Evolutionary conservation across 2,329 filamentous ascomycete species (phyloP).

Genomic region (Claviceps citrina): DNA sequence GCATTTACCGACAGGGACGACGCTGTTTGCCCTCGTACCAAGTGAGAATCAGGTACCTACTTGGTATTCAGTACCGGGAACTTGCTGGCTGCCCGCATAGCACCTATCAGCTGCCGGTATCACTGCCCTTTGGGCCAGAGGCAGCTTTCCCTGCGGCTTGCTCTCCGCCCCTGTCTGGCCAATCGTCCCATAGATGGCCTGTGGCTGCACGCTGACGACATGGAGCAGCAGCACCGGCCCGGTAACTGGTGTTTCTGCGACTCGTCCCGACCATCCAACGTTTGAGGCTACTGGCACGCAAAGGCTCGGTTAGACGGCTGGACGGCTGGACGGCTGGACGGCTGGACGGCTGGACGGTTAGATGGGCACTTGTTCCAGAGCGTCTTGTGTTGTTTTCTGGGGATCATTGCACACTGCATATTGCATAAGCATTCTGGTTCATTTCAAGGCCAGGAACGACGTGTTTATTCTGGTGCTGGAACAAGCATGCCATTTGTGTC

Average conservation of each 20-base stretch:
- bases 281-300: neutral
- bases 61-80: too few species aligned
- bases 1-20: too few species aligned
- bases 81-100: too few species aligned
- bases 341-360: too few species aligned
- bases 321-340: neutral
- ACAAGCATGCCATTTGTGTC: too few species aligned
- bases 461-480: too few species aligned
- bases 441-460: too few species aligned
- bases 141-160: neutral
- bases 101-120: too few species aligned
- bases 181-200: neutral
- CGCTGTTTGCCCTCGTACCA: too few species aligned
- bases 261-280: constrained; percentile 10
- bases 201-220: constrained; percentile 14
- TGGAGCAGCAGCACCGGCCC: constrained; percentile 5
- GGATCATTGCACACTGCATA: neutral
- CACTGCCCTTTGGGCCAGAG: too few species aligned
- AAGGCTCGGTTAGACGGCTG: neutral
- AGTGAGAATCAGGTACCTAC: too few species aligned
- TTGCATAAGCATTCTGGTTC: too few species aligned
- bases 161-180: neutral
- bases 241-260: constrained; percentile 3
- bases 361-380: neutral
- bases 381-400: neutral